Base-by-base conservation (phyloP, 2,329 filamentous ascomycete genomes). In the Curvularia sp. region DNA sequence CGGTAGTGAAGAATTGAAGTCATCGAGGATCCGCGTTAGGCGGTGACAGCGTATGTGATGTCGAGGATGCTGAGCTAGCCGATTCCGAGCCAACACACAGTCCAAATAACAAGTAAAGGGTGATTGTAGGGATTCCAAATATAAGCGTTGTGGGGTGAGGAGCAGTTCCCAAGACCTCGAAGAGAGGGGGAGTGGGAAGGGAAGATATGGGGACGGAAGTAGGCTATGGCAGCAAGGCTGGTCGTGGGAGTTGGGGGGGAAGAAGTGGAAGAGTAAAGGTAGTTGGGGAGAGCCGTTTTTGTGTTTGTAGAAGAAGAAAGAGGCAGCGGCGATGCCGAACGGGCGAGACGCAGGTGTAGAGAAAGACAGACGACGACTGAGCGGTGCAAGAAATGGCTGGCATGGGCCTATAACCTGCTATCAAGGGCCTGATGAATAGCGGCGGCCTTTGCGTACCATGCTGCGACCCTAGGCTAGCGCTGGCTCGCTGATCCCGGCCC, bases 1-100 rank as follows among this genome's bases (percentile, higher is more conserved):
- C 73, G 69, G 64, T 76, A 75, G 57, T 75, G 74, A 53, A 76
- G 72, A 73, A 77, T 70, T 67, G 75, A 77, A 77, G 74, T 77
- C 75, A 77, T 77, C 69, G 73, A 74, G 70, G 70, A 68, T 72
- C 68, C 67, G 70, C 70, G 67, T 67, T 69, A 67, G 70, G 69
- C 68, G 74, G 70, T 70, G 68, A 69, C 65, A 52, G 70, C 65
- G 70, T 65, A 66, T 67, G 66, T 62, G 63, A 68, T 62, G 64
- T 66, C 65, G 58, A 64, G 57, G 65, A 67, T 73, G 68, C 64
- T 74, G 60, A 70, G 74, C 75, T 69, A 75, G 73, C 71, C 65
- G 64, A 60, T 58, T 56, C 60, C 61, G 54, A 66, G 30, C 65
- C 61, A 58, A 61, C 49, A 61, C 42, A 48, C 54, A 64, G 69